These are phyloP conservation scores for Rossbeevera mucosa DNA, from an alignment of 768 basidiomycete species.

Conservation along the genomic window DNA sequence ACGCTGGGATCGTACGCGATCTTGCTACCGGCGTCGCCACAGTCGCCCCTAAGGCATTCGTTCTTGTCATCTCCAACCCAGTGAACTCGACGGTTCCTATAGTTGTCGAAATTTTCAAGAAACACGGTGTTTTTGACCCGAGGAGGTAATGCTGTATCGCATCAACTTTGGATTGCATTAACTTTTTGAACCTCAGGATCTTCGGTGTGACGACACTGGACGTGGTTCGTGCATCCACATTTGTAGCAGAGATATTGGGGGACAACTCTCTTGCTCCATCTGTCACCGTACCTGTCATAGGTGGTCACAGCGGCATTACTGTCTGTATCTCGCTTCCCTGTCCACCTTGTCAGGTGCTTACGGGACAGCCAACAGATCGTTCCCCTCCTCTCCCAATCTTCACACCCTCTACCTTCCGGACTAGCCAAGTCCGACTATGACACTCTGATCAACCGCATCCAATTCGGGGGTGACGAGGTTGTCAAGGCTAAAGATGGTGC, in stretches of 20 bases:
- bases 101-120: slow-evolving; percentile 93
- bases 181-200: slow-evolving; percentile 49
- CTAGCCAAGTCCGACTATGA: slow-evolving; percentile 47
- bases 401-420: slow-evolving; percentile 65
- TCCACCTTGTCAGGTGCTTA: slow-evolving; percentile 3
- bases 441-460: slow-evolving; percentile 76
- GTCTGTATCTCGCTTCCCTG: slow-evolving; percentile 35
- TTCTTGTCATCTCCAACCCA: slow-evolving; percentile 97
- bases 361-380: slow-evolving; percentile 56
- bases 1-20: slow-evolving; percentile 93
- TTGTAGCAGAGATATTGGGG: slow-evolving; percentile 76
- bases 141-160: slow-evolving; percentile 56
- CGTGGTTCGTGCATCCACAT: slow-evolving; percentile 96
- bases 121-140: slow-evolving; percentile 84
- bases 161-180: neutral
- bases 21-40: slow-evolving; percentile 88
- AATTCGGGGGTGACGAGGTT: slow-evolving; percentile 96
- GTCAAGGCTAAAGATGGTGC: slow-evolving; percentile 93
- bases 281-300: slow-evolving; percentile 83
- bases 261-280: slow-evolving; percentile 57
- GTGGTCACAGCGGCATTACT: slow-evolving; percentile 91
- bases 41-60: slow-evolving; percentile 79
- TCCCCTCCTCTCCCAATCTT: slow-evolving; percentile 88
- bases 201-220: slow-evolving; percentile 99
- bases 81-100: slow-evolving; percentile 99